Base-by-base conservation (phyloP, 2,329 filamentous ascomycete species). In the Colletotrichum liaoningense region DNA sequence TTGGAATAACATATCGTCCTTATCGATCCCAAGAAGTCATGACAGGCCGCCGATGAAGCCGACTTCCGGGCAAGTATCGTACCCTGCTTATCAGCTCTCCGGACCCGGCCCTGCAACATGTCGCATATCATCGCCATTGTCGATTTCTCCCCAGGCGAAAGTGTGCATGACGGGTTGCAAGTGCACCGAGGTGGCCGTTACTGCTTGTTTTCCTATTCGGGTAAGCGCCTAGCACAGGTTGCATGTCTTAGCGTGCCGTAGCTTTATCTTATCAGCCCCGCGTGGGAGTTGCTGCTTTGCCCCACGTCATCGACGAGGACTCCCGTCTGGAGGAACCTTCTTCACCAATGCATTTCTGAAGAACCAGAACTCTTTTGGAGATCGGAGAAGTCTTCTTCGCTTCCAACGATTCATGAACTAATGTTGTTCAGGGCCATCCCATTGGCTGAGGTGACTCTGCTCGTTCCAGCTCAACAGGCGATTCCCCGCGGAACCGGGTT, bases 251-350 rank as follows among this genome's bases (percentile, higher is more conserved):
- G 67, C 70, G 69, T 46, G 59, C 11, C 56, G 33, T 65, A 60
- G 67, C 70, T 70, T 70, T 71, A 73, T 73, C 71, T 73, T 73
- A 73, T 73, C 71, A 57, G 67, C 71, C 71, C 71, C 71, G 67
- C 67, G 67, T 62, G 38, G 38, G 38, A 42, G 38, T 19, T 42
- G 38, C 46, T 56, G 67, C 49, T 46, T 59, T 58, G 56, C 70
- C 67, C 70, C 70, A 70, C 70, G 70, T 73, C 70, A 73, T 73
- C 60, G 56, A 35, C 42, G 57, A 26, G 28, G 26, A 65, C 46
- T 35, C 28, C 28, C 35, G 26, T 58, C 46, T 55, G 35, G 65
- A 19, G 49, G 56, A 65, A 22, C 56, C 46, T 63, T 72, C 58
- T 63, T 72, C 58, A 35, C 56, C 55, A 65, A 71, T 62, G 38